Percentiles rank a stretch among this genome's conserved stretches.
Evolutionary conservation across 2,329 filamentous ascomycete genomes (phyloP).

Genomic region (Trichoderma koningii): DNA sequence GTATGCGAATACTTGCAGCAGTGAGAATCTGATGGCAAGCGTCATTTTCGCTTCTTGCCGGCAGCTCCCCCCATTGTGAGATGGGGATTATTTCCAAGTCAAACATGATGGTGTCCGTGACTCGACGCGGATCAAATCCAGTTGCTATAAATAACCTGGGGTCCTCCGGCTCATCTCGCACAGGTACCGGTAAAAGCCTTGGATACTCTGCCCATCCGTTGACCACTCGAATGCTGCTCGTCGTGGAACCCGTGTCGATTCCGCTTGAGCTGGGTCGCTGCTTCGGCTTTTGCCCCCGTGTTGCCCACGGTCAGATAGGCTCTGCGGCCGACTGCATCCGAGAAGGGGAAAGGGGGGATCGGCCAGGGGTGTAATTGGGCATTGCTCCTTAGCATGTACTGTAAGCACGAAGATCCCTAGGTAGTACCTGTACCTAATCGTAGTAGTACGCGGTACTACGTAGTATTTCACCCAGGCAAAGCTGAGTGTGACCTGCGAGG

Average conservation of each 20-base stretch:
- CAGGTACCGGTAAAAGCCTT: neutral
- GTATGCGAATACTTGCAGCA: slow-evolving; percentile 6
- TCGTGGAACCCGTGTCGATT: neutral
- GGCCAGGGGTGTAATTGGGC: neutral
- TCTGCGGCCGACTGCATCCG: slow-evolving; percentile 19
- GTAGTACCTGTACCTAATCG: too few species aligned
- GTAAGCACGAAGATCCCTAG: too few species aligned
- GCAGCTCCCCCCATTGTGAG: slow-evolving; percentile 3
- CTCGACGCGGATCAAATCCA: slow-evolving; percentile 6
- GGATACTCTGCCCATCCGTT: neutral
- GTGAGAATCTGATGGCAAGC: neutral
- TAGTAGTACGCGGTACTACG: too few species aligned
- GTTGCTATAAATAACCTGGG: slow-evolving; percentile 15
- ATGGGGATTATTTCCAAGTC: neutral
- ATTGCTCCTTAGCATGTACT: too few species aligned
- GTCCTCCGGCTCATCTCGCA: neutral
- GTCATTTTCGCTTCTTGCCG: slow-evolving; percentile 22
- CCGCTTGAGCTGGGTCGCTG: neutral
- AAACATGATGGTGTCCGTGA: slow-evolving; percentile 9
- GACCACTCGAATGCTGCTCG: neutral
- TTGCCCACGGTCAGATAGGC: neutral
- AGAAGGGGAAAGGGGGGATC: neutral
- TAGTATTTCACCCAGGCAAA: neutral
- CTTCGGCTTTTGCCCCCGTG: slow-evolving; percentile 2
- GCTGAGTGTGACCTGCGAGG: neutral